A percentile compares a stretch with the other conserved stretches of the same genome.
Conservation (phyloP, 2,329 filamentous ascomycete genomes). For the Monilinia polystroma region DNA sequence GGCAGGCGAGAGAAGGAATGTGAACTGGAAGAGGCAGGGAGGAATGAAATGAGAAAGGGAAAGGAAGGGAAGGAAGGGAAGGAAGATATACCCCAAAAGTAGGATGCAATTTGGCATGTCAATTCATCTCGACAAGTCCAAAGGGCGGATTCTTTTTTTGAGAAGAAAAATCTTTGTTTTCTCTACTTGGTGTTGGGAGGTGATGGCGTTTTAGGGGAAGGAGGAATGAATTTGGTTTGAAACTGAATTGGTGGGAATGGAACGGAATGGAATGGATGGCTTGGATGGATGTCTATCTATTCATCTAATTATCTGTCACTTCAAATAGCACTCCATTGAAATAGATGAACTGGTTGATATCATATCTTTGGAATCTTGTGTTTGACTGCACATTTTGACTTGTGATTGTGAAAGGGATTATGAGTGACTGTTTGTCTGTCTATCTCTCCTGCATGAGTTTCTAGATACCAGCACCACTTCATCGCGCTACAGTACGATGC, state of each 20-base stretch:
- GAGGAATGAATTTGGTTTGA: not conserved
- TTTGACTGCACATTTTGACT: not conserved
- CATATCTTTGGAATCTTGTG: too few relatives aligned
- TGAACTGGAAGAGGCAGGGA: slow-evolving; percentile 2
- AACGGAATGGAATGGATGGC: not conserved
- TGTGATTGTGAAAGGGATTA: not conserved
- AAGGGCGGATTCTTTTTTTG: not conserved
- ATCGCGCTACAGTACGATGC: too few relatives aligned
- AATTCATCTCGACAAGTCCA: not conserved
- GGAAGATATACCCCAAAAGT: slow-evolving; percentile 6
- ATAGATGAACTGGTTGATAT: slow-evolving; percentile 4
- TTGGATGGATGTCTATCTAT: slow-evolving; percentile 1
- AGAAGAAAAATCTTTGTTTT: not conserved
- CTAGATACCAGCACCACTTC: too few relatives aligned
- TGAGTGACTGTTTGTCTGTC: not conserved
- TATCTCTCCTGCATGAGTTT: not conserved
- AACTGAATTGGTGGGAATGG: not conserved
- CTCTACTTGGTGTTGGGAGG: not conserved
- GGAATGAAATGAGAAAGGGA: not conserved
- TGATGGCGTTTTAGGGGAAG: not conserved
- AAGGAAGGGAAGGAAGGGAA: not conserved
- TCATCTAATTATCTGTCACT: not conserved
- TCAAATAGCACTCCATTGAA: slow-evolving; percentile 3
- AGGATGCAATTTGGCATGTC: not conserved
- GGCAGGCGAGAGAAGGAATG: slow-evolving; percentile 11